Conservation (phyloP, 805 yeast genomes). For the Lachancea fermentati region DNA sequence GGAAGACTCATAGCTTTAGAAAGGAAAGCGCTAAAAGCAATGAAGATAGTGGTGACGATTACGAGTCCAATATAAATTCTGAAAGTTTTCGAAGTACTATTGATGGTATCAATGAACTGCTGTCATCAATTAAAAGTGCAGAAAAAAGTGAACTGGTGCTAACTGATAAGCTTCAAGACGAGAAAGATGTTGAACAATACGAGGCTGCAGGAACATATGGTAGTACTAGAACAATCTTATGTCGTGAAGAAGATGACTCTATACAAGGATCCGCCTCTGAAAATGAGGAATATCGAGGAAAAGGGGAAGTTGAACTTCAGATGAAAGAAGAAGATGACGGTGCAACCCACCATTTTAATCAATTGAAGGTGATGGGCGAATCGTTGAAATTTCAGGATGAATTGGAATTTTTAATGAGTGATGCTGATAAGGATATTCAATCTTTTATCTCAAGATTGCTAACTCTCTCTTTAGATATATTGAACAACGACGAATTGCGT, state of each 20-base stretch:
- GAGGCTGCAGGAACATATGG: conserved; percentile 13
- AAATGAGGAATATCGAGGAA: conserved; percentile 2
- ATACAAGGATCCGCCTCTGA: conserved; percentile 11
- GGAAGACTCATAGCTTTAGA: conserved; percentile 7
- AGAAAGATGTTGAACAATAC: background rate
- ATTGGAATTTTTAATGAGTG: conserved; percentile 29
- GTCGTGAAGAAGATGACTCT: conserved; percentile 6
- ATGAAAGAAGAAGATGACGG: conserved; percentile 5
- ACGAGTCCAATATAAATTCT: conserved; percentile 2
- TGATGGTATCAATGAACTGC: conserved; percentile 6
- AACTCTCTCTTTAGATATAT: conserved; percentile 17
- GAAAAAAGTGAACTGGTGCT: conserved; percentile 4
- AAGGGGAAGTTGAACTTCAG: conserved; percentile 2
- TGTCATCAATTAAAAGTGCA: conserved; percentile 6
- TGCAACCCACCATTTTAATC: conserved; percentile 22
- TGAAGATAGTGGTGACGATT: background rate
- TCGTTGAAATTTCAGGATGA: conserved; percentile 33
- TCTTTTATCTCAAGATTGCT: conserved; percentile 18
- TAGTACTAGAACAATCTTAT: conserved; percentile 20
- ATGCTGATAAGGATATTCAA: conserved; percentile 5
- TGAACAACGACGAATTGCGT: conserved; percentile 16
- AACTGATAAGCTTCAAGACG: background rate
- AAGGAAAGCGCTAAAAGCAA: background rate
- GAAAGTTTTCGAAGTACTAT: conserved; percentile 10
- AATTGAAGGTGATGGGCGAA: conserved; percentile 32